These are phyloP conservation scores for Neoascochyta sp. DNA, from an alignment of 2,329 filamentous ascomycete genomes.

Conservation along the genomic window DNA sequence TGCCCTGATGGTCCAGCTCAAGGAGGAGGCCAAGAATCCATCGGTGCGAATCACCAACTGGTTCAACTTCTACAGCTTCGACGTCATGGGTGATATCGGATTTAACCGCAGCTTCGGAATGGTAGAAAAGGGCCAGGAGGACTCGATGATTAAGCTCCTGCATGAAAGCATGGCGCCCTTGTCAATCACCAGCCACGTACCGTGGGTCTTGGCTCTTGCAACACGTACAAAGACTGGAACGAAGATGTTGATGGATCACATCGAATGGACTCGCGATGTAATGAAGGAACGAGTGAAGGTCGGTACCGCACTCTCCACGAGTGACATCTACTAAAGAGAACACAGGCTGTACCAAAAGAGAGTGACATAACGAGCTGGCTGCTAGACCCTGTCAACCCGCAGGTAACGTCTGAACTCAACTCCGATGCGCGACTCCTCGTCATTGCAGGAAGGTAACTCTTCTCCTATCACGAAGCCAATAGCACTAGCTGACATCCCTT, in stretches of 20 bases:
- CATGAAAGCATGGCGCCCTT: slow-evolving; percentile 23
- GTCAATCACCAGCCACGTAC: slow-evolving; percentile 19
- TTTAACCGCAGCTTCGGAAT: slow-evolving; percentile 43
- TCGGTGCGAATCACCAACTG: slow-evolving; percentile 29
- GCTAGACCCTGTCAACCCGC: slow-evolving; percentile 16
- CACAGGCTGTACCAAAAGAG: slow-evolving; percentile 22
- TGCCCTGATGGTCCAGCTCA: slow-evolving; percentile 23
- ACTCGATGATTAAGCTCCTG: slow-evolving; percentile 22
- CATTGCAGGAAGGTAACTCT: slow-evolving; percentile 29
- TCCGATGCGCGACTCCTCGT: slow-evolving; percentile 27
- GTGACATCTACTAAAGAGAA: slow-evolving; percentile 4
- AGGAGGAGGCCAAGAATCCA: slow-evolving; percentile 14
- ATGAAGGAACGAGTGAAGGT: slow-evolving; percentile 27
- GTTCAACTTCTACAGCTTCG: slow-evolving; percentile 45
- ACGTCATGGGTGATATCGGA: slow-evolving; percentile 49
- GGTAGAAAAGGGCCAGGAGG: slow-evolving; percentile 29
- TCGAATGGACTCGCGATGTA: slow-evolving; percentile 22
- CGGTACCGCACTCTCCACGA: background rate
- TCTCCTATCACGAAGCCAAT: background rate
- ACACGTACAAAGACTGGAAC: slow-evolving; percentile 15
- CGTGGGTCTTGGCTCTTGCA: slow-evolving; percentile 19
- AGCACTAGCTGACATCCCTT: no score
- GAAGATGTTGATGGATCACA: slow-evolving; percentile 21
- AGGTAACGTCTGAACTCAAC: slow-evolving; percentile 21
- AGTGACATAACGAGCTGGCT: slow-evolving; percentile 27